phyloP scores from a whole-genome alignment of 1,284 basidiomycete genomes.

The Apiotrichum siamense region DNA sequence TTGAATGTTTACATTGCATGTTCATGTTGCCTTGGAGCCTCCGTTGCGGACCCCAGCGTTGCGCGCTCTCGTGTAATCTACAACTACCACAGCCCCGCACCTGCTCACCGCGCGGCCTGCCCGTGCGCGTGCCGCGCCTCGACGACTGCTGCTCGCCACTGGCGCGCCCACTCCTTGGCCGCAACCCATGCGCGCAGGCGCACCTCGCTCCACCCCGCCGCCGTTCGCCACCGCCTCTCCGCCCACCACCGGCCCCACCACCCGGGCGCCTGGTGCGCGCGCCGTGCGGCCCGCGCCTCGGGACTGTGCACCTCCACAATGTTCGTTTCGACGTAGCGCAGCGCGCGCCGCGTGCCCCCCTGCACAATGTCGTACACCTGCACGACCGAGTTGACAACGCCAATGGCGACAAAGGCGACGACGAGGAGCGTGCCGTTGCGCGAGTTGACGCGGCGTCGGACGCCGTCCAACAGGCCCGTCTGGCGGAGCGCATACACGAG shows the following conservation, averaged over 20 bases:
- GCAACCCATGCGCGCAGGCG: background rate
- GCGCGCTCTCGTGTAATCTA: background rate
- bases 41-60: too few relatives aligned
- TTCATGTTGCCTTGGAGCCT: too few relatives aligned
- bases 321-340: constrained; percentile 39
- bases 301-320: constrained; percentile 39
- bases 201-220: constrained; percentile 15
- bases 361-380: constrained; percentile 29
- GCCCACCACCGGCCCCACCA: constrained; percentile 13
- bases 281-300: constrained; percentile 9
- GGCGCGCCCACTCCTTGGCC: background rate
- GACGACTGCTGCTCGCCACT: background rate
- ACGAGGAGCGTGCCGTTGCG: constrained; percentile 18
- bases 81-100: background rate
- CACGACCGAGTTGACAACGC: constrained; percentile 32
- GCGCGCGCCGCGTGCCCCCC: constrained; percentile 18
- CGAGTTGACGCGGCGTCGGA: constrained; percentile 2
- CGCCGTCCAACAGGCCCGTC: constrained; percentile 20
- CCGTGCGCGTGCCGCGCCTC: too few relatives aligned
- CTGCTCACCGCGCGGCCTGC: background rate
- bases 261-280: background rate
- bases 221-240: constrained; percentile 11
- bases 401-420: constrained; percentile 31
- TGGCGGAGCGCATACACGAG: constrained; percentile 38
- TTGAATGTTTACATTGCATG: too few relatives aligned